Conservation (phyloP, 768 basidiomycete genomes). For the Lentinula edodes region DNA sequence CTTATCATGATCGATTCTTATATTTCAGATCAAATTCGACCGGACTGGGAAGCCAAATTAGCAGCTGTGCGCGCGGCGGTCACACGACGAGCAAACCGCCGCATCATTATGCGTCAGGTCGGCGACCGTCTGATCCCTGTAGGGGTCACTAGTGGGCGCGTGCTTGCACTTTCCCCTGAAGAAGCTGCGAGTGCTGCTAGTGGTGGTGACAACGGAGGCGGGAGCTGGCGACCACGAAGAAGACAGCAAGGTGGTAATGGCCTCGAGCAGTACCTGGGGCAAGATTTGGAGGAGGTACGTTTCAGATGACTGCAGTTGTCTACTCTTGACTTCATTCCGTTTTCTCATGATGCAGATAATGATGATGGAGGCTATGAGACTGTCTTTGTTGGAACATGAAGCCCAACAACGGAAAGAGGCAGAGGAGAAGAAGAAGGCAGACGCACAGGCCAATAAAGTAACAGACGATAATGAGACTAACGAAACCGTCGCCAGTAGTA, state of each 20-base stretch:
- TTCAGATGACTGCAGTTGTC: not conserved
- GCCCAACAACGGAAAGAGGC: slow-evolving; percentile 80
- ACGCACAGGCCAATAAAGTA: slow-evolving; percentile 31
- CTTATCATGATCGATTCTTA: slow-evolving; percentile 7
- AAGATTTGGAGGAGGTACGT: slow-evolving; percentile 88
- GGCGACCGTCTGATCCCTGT: slow-evolving; percentile 97
- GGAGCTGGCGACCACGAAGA: slow-evolving; percentile 55
- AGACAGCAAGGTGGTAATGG: slow-evolving; percentile 51
- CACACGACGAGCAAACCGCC: slow-evolving; percentile 88
- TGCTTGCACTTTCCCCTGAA: slow-evolving; percentile 60
- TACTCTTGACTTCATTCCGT: slow-evolving; percentile 8
- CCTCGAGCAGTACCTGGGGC: slow-evolving; percentile 85
- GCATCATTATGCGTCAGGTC: slow-evolving; percentile 98
- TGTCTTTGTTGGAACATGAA: slow-evolving; percentile 92
- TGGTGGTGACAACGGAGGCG: slow-evolving; percentile 13
- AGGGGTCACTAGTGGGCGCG: slow-evolving; percentile 87
- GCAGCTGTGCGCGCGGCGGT: slow-evolving; percentile 94
- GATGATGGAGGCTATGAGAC: slow-evolving; percentile 98
- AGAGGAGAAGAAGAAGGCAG: slow-evolving; percentile 59
- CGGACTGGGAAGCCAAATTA: slow-evolving; percentile 96
- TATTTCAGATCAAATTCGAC: slow-evolving; percentile 83
- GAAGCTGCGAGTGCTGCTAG: slow-evolving; percentile 44
- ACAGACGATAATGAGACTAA: slow-evolving; percentile 19
- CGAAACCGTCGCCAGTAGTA: slow-evolving; percentile 19
- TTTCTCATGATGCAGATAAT: slow-evolving; percentile 57